A percentile compares a stretch with the other conserved stretches of the same genome.
These are phyloP conservation scores for Fagus sylvatica DNA, from an alignment of 306 rosid species.

Conservation along the genomic window DNA sequence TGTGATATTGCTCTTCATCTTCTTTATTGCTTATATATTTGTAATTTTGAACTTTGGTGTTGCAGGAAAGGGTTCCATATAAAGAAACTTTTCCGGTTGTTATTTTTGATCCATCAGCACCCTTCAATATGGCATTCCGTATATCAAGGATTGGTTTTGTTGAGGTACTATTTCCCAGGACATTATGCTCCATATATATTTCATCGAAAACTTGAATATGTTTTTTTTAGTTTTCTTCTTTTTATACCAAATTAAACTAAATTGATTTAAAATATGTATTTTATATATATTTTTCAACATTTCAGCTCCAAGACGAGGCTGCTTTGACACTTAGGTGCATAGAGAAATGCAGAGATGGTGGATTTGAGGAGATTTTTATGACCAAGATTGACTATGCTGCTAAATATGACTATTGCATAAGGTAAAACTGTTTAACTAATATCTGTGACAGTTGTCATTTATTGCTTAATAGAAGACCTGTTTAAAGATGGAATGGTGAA, in stretches of 20 bases:
- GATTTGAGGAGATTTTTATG: conserved; percentile 88
- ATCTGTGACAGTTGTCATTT: conserved; percentile 6
- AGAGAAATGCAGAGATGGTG: conserved; percentile 72
- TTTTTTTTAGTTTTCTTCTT: background rate
- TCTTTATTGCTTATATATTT: conserved; percentile 15
- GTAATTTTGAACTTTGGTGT: conserved; percentile 23
- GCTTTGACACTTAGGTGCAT: conserved; percentile 65
- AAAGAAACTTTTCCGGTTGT: conserved; percentile 73
- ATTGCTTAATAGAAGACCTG: conserved; percentile 13
- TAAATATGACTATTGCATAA: conserved; percentile 77
- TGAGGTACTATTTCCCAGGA: conserved; percentile 49
- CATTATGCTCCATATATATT: background rate
- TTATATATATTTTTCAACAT: conserved; percentile 4
- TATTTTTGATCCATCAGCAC: conserved; percentile 54
- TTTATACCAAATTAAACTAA: background rate
- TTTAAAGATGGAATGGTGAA: conserved; percentile 6
- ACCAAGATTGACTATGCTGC: conserved; percentile 74
- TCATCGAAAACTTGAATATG: background rate
- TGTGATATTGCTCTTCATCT: conserved; percentile 9
- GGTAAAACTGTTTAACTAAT: conserved; percentile 46
- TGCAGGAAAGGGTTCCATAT: conserved; percentile 68
- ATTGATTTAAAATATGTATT: conserved; percentile 15
- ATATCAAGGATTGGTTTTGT: conserved; percentile 61
- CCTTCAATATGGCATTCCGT: conserved; percentile 75
- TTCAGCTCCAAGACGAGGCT: conserved; percentile 85